phyloP scores from a whole-genome alignment of 371 early-diverging fungal species.

The Mortierella sp. region DNA sequence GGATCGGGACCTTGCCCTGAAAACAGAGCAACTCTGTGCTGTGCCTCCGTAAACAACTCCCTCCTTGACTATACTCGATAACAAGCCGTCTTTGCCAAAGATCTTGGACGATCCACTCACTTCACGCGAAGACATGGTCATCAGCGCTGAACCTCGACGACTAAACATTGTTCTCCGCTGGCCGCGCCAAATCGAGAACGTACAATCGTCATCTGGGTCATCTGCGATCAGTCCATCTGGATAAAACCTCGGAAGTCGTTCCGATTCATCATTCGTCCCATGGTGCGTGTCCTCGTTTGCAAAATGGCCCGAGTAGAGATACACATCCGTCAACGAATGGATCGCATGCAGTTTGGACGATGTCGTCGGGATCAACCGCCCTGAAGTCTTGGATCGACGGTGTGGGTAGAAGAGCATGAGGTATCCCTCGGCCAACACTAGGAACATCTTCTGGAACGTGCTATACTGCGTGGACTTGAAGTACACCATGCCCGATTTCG shows the following conservation, averaged over 20 bases:
- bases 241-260: slow-evolving; percentile 59
- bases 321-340: slow-evolving; percentile 62
- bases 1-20: slow-evolving; percentile 44
- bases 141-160: slow-evolving; percentile 17
- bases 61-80: slow-evolving; percentile 39
- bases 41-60: slow-evolving; percentile 41
- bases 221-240: slow-evolving; percentile 60
- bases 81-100: slow-evolving; percentile 38
- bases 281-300: slow-evolving; percentile 48
- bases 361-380: slow-evolving; percentile 43
- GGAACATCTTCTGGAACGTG: slow-evolving; percentile 63
- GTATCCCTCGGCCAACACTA: slow-evolving; percentile 61
- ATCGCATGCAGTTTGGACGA: slow-evolving; percentile 55
- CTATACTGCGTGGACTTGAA: slow-evolving; percentile 59
- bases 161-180: slow-evolving; percentile 56
- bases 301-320: slow-evolving; percentile 65
- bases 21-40: slow-evolving; percentile 28
- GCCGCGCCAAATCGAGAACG: slow-evolving; percentile 70
- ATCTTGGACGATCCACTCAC: slow-evolving; percentile 25
- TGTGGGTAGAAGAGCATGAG: slow-evolving; percentile 61
- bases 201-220: slow-evolving; percentile 62
- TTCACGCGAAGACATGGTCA: slow-evolving; percentile 25
- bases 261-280: slow-evolving; percentile 40
- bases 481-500: slow-evolving; percentile 67
- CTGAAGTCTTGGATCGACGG: slow-evolving; percentile 50